These are phyloP conservation scores for Omphalotus olearius DNA, from an alignment of 1,284 basidiomycete genomes.

Conservation along the genomic window DNA sequence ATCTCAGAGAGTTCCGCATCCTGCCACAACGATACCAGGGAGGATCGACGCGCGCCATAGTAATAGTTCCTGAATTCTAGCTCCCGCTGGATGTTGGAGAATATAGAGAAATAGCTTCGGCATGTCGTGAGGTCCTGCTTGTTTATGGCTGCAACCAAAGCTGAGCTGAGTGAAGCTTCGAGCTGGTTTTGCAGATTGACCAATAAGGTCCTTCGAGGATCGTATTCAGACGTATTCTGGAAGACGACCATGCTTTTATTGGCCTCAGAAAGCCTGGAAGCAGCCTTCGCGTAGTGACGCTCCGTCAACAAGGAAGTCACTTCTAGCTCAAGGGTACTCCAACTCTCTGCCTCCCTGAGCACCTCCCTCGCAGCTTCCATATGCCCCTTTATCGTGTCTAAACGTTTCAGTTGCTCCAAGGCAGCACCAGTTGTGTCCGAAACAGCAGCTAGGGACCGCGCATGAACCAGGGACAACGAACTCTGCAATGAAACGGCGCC, in stretches of 20 bases:
- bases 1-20: constrained; percentile 48
- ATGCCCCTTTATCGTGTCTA: constrained; percentile 79
- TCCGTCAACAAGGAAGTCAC: constrained; percentile 80
- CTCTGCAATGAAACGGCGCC: constrained; percentile 73
- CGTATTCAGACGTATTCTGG: constrained; percentile 85
- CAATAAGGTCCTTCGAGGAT: constrained; percentile 78
- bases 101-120: constrained; percentile 79
- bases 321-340: constrained; percentile 91
- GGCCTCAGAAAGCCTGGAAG: constrained; percentile 84
- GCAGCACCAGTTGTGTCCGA: constrained; percentile 54
- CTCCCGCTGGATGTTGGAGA: constrained; percentile 85
- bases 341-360: constrained; percentile 86
- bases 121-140: constrained; percentile 70
- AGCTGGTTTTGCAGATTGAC: constrained; percentile 91
- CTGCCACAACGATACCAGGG: constrained; percentile 69
- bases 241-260: constrained; percentile 85
- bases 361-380: constrained; percentile 88
- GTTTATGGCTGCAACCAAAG: constrained; percentile 79
- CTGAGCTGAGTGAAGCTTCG: constrained; percentile 83
- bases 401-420: constrained; percentile 69
- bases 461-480: constrained; percentile 55
- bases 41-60: constrained; percentile 72
- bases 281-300: constrained; percentile 79
- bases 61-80: constrained; percentile 91
- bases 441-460: constrained; percentile 43